phyloP scores from a whole-genome alignment of 2,329 filamentous ascomycete species.

The Penicillium frequentans region DNA sequence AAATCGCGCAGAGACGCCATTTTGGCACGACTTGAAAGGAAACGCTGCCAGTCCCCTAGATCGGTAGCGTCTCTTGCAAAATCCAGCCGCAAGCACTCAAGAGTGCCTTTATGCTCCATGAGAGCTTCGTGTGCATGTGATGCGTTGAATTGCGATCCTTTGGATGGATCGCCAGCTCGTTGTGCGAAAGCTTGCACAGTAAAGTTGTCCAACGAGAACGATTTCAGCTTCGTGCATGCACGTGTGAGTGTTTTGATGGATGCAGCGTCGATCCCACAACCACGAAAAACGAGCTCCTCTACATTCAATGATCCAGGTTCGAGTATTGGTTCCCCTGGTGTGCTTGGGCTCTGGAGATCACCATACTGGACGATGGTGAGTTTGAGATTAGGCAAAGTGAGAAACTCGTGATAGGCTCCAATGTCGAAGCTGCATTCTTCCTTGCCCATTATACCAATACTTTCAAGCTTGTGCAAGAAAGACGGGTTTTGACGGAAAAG shows the following conservation, averaged over 20 bases:
- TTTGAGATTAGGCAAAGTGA: slow-evolving; percentile 9
- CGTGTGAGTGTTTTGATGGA: slow-evolving; percentile 9
- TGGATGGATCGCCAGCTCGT: not conserved
- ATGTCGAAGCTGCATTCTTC: slow-evolving; percentile 8
- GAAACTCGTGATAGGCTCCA: slow-evolving; percentile 7
- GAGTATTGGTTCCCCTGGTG: not conserved
- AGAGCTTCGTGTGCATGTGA: slow-evolving; percentile 13
- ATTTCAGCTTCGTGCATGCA: slow-evolving; percentile 16
- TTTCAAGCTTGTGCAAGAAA: slow-evolving; percentile 14
- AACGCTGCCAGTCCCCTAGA: slow-evolving; percentile 2
- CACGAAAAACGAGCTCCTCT: slow-evolving; percentile 6
- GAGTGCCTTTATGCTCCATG: slow-evolving; percentile 20
- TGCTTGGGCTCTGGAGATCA: slow-evolving; percentile 5
- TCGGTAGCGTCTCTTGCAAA: slow-evolving; percentile 3
- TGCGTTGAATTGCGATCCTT: slow-evolving; percentile 14
- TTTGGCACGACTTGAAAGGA: slow-evolving; percentile 6
- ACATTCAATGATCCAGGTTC: slow-evolving; percentile 5
- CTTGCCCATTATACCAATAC: slow-evolving; percentile 8
- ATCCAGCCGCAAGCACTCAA: slow-evolving; percentile 16
- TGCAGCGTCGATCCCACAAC: slow-evolving; percentile 11
- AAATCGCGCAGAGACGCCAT: slow-evolving; percentile 23
- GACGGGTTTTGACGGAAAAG: slow-evolving; percentile 13
- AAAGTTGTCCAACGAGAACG: not conserved
- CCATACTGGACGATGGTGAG: slow-evolving; percentile 11
- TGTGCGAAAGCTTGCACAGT: not conserved